A percentile compares a stretch with the other conserved stretches of the same genome.
These are phyloP conservation scores for Peronospora tabacina DNA, from an alignment of 352 stramenopile genomes.

Conservation along the genomic window DNA sequence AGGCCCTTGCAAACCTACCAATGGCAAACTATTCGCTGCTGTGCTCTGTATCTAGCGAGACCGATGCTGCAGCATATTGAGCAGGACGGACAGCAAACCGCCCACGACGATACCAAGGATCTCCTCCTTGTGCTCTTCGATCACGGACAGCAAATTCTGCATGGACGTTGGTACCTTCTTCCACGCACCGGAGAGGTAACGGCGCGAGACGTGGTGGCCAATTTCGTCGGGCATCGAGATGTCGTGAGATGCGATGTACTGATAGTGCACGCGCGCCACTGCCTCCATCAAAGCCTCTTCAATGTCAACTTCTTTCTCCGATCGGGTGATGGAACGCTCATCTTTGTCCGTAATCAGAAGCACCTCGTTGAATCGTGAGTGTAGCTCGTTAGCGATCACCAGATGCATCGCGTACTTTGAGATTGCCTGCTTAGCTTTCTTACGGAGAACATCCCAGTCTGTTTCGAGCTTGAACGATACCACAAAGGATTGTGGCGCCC, in stretches of 20 bases:
- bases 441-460: constrained; percentile 88
- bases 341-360: constrained; percentile 61
- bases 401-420: constrained; percentile 94
- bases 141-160: constrained; percentile 34
- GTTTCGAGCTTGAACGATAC: constrained; percentile 99
- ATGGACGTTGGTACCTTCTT: constrained; percentile 34
- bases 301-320: constrained; percentile 58
- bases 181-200: constrained; percentile 26
- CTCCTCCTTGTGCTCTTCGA: constrained; percentile 65
- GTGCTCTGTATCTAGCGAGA: constrained; percentile 11
- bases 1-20: neutral
- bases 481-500: constrained; percentile 84
- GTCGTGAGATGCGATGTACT: constrained; percentile 57
- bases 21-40: neutral
- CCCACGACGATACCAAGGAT: constrained; percentile 63
- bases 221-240: constrained; percentile 44
- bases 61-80: constrained; percentile 61
- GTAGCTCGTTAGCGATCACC: constrained; percentile 96
- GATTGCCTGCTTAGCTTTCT: constrained; percentile 90
- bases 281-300: constrained; percentile 54
- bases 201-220: constrained; percentile 29
- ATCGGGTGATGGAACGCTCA: constrained; percentile 43
- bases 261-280: neutral
- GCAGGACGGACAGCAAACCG: constrained; percentile 50
- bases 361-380: constrained; percentile 90